Percentiles rank a stretch among this genome's conserved stretches.
Evolutionary conservation across 768 basidiomycete species (phyloP).

Genomic region (Phlebiopsis flavidoalba): DNA sequence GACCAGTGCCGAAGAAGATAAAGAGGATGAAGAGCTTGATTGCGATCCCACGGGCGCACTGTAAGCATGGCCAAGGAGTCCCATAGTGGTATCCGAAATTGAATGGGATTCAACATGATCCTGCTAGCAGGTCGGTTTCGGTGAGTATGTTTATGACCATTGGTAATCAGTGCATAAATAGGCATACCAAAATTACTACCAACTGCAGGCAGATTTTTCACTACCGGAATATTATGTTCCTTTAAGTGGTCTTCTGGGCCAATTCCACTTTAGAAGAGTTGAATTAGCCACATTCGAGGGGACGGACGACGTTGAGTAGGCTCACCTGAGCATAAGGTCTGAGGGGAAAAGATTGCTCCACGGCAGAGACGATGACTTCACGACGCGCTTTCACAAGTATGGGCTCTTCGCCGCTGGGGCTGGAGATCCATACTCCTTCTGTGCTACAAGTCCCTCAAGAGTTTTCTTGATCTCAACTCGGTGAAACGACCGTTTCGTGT

Average conservation of each 20-base stretch:
- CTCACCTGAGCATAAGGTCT: conserved; percentile 1
- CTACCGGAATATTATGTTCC: not conserved
- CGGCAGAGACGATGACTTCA: not conserved
- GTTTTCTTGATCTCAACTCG: not conserved
- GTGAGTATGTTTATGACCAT: not conserved
- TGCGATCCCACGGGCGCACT: not conserved
- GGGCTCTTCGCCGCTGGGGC: not conserved
- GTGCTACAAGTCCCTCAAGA: not conserved
- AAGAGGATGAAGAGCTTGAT: not conserved
- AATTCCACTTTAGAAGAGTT: not conserved
- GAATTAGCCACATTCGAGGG: not conserved
- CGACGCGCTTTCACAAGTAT: not conserved
- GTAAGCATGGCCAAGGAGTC: not conserved
- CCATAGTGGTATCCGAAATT: not conserved
- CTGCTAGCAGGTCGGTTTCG: not conserved
- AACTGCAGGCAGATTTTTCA: not conserved
- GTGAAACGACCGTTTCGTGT: not conserved
- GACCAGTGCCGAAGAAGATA: not conserved
- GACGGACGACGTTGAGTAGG: not conserved
- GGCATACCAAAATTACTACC: not conserved
- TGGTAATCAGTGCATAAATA: not conserved
- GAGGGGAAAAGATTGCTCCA: not conserved
- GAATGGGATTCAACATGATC: not conserved
- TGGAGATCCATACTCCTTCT: not conserved
- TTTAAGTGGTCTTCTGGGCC: not conserved